Evolutionary conservation across 306 rosid genomes (phyloP).

Genomic region (Hippophae tibetana): DNA sequence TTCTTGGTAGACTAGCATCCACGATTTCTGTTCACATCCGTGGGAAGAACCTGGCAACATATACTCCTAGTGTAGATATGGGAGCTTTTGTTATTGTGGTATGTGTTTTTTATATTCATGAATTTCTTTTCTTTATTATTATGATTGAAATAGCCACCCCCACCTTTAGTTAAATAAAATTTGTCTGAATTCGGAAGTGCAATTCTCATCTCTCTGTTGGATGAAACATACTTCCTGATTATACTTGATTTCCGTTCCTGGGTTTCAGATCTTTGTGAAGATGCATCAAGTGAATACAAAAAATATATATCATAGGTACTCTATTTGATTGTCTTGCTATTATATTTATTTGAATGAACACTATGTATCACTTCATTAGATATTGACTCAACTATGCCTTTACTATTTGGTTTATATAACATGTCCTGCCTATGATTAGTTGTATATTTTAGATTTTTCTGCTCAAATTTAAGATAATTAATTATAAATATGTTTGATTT

Average conservation of each 20-base stretch:
- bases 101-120: conserved; percentile 21
- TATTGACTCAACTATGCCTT: not conserved
- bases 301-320: not conserved
- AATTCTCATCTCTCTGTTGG: conserved; percentile 1
- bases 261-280: conserved; percentile 7
- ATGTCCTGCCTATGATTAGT: not conserved
- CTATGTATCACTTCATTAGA: not conserved
- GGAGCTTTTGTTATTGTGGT: conserved; percentile 98
- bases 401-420: not conserved
- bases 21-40: conserved; percentile 77
- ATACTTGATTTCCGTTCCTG: conserved; percentile 3
- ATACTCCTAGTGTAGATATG: conserved; percentile 96
- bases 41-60: conserved; percentile 72
- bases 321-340: not conserved
- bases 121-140: conserved; percentile 4
- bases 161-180: conserved; percentile 7
- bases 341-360: not conserved
- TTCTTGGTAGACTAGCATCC: conserved; percentile 90
- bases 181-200: not conserved
- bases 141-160: not conserved
- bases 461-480: not conserved
- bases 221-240: not conserved
- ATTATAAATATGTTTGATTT: not conserved
- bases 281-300: conserved; percentile 1
- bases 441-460: not conserved